Percentiles rank a stretch among this genome's conserved stretches.
These are phyloP conservation scores for Echeveria elegans DNA, from an alignment of 164 flowering plant species.

Conservation along the genomic window DNA sequence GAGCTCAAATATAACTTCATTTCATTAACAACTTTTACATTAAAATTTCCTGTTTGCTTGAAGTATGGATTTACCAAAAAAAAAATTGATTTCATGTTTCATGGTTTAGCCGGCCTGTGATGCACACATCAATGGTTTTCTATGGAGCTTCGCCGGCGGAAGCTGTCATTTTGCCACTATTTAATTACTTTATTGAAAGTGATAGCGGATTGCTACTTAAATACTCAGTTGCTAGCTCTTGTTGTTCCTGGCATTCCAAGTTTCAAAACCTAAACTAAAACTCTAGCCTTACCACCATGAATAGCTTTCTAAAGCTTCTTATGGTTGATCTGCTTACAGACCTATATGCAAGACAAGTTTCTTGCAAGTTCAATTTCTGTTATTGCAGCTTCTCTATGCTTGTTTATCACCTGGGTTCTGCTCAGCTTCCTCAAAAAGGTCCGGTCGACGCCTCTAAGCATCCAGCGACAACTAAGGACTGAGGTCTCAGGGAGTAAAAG, in stretches of 20 bases:
- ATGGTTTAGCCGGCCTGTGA: neutral
- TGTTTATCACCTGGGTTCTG: neutral
- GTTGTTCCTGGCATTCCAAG: neutral
- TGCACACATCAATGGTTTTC: neutral
- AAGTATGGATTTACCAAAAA: too few relatives aligned
- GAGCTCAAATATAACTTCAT: too few relatives aligned
- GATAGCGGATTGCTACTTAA: too few relatives aligned
- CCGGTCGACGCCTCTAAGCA: slow-evolving; percentile 18
- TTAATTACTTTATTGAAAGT: too few relatives aligned
- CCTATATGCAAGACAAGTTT: neutral
- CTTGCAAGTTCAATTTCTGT: neutral
- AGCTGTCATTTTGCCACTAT: neutral
- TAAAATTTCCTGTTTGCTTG: too few relatives aligned
- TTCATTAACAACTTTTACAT: too few relatives aligned
- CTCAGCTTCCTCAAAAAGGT: slow-evolving; percentile 10
- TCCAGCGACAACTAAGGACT: slow-evolving; percentile 7
- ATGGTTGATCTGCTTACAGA: neutral
- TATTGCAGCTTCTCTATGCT: neutral
- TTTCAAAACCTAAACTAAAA: neutral
- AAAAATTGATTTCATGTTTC: neutral
- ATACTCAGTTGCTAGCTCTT: too few relatives aligned
- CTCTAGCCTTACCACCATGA: neutral
- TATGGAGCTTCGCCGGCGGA: neutral
- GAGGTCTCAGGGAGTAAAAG: slow-evolving; percentile 24
- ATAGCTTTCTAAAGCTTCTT: neutral